Base-by-base conservation (phyloP, 139 green algal genomes). In the Coelastrella sp. region DNA sequence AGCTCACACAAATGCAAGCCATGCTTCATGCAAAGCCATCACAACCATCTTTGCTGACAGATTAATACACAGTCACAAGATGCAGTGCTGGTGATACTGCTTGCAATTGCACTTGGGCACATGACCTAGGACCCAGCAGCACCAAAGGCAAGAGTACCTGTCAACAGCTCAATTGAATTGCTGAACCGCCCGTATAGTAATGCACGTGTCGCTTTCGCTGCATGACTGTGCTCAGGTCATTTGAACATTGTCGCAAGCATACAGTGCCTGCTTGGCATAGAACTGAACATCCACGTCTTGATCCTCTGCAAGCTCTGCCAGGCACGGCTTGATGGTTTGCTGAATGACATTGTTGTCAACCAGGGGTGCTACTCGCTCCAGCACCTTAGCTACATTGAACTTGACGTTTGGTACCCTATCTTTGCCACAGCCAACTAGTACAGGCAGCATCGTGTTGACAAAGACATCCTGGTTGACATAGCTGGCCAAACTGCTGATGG, bases 321-420 rank as follows among this genome's bases (percentile, higher is more conserved):
- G 94, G 87, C 93, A 96, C 1, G 98, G 98, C 85, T 94, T 94
- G 87, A 99, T 96, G 7, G 90, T 95, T 12, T 93, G 89, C 88
- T 97, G 94, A 15, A 98, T 78, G 3, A 96, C 92, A 7, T 74
- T 25, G 27, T 91, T 70, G 15, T 99, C 96, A 25, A 98, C 91
- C 61, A 99, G 93, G 4, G 94, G 91, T 9, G 95, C 93, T 22
- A 99, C 91, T 4, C 91, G 87, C 91, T 99, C 93, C 90, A 99
- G 91, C 87, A 98, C 83, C 93, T 99, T 99, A 63, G 97, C 98
- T 6, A 96, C 96, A 87, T 99, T 98, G 92, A 99, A 99, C 84
- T 95, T 96, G 24, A 99, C 96, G 88, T 99, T 99, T 19, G 90
- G 63, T 72, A 97, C 95, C 87, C 94, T 96, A 89, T 98, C 97